phyloP scores from a whole-genome alignment of 306 rosid genomes.

The Prunus salicina region DNA sequence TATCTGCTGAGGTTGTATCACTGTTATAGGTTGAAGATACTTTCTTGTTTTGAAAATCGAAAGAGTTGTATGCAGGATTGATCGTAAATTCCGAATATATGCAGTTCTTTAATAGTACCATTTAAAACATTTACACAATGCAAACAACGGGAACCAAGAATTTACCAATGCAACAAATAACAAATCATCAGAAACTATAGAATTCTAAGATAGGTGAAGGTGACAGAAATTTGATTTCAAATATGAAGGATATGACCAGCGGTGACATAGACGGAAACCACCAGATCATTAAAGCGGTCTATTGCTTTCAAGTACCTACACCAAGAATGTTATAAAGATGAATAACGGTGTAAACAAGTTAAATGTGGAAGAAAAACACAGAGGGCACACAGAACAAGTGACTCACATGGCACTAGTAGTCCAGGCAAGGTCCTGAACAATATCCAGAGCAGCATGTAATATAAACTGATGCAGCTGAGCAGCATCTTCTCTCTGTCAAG shows the following conservation, averaged over 20 bases:
- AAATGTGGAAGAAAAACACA: not conserved
- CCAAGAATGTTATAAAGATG: slow-evolving; percentile 19
- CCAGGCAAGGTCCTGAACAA: slow-evolving; percentile 99
- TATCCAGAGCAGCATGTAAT: slow-evolving; percentile 89
- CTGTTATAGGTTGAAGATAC: not conserved
- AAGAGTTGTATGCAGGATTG: not conserved
- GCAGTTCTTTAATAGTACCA: not conserved
- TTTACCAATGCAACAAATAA: not conserved
- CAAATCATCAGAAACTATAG: not conserved
- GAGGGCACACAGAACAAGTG: slow-evolving; percentile 22
- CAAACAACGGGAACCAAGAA: not conserved
- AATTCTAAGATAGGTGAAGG: not conserved
- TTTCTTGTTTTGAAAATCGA: not conserved
- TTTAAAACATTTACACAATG: not conserved
- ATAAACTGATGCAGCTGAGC: slow-evolving; percentile 97
- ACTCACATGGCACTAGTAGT: slow-evolving; percentile 91
- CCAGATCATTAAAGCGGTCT: slow-evolving; percentile 86
- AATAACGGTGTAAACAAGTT: slow-evolving; percentile 4
- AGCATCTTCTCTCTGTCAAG: slow-evolving; percentile 86
- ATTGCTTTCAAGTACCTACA: slow-evolving; percentile 93
- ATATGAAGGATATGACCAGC: slow-evolving; percentile 93
- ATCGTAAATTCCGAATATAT: not conserved
- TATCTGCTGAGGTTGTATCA: not conserved
- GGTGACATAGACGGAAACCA: slow-evolving; percentile 91
- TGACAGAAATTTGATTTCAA: not conserved